Percentiles rank a stretch among this genome's conserved stretches.
These are phyloP conservation scores for Penicillium paradoxum DNA, from an alignment of 495 filamentous ascomycete genomes.

Conservation along the genomic window DNA sequence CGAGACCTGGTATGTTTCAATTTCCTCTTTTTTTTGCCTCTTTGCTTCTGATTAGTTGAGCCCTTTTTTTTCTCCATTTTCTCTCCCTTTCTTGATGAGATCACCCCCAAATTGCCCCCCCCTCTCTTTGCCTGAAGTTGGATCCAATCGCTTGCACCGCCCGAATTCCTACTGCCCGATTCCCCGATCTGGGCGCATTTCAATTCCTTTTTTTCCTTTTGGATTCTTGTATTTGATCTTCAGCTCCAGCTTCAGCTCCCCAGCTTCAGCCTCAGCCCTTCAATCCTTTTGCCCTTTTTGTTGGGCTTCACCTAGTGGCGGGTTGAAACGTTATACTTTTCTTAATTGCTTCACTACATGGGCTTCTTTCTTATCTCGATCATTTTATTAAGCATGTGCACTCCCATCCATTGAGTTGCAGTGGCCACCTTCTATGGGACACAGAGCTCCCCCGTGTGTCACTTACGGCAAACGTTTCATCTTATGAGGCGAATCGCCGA, in stretches of 20 bases:
- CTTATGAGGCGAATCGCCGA: slow-evolving; percentile 30
- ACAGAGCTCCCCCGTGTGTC: slow-evolving; percentile 28
- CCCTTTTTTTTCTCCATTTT: slow-evolving; percentile 3
- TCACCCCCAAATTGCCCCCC: slow-evolving; percentile 7
- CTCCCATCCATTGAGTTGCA: slow-evolving; percentile 28
- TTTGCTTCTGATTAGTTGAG: slow-evolving; percentile 8
- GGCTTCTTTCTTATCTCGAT: background rate
- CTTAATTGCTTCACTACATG: background rate
- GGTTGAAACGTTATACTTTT: background rate
- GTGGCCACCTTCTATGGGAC: slow-evolving; percentile 33
- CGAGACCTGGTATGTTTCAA: slow-evolving; percentile 18
- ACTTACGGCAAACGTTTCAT: slow-evolving; percentile 30
- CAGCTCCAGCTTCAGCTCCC: slow-evolving; percentile 1
- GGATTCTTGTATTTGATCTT: background rate
- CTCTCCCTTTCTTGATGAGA: slow-evolving; percentile 8
- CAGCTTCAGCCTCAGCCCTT: background rate
- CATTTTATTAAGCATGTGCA: slow-evolving; percentile 27
- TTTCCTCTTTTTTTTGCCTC: slow-evolving; percentile 16
- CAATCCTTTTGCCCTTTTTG: background rate
- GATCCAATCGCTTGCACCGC: slow-evolving; percentile 7
- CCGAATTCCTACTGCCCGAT: background rate
- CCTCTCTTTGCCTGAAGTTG: slow-evolving; percentile 2
- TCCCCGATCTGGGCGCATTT: slow-evolving; percentile 1
- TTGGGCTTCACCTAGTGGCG: background rate
- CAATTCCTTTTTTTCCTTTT: background rate